These are phyloP conservation scores for Arabidopsis suecica DNA, from an alignment of 345 rosid genomes.

Conservation along the genomic window DNA sequence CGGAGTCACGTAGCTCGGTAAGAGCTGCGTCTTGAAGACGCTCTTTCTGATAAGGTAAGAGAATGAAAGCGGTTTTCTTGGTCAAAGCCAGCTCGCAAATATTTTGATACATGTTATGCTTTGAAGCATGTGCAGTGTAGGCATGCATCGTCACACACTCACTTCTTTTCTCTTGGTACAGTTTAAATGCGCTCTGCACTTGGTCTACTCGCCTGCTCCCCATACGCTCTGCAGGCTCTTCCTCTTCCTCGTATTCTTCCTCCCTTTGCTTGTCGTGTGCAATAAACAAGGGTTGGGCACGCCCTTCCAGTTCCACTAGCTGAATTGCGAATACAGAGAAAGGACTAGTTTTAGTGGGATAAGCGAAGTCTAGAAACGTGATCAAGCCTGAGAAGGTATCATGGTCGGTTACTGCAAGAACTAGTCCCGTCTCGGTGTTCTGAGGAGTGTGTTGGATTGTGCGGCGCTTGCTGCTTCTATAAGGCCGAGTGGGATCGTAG, in stretches of 20 bases:
- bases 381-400: slow-evolving; percentile 53
- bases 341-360: slow-evolving; percentile 54
- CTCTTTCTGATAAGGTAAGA: slow-evolving; percentile 62
- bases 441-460: slow-evolving; percentile 77
- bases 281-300: slow-evolving; percentile 57
- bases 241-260: slow-evolving; percentile 24
- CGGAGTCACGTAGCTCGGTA: slow-evolving; percentile 42
- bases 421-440: slow-evolving; percentile 47
- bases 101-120: slow-evolving; percentile 72
- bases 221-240: not conserved
- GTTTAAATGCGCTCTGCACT: slow-evolving; percentile 51
- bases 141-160: slow-evolving; percentile 48
- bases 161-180: slow-evolving; percentile 49
- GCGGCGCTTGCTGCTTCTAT: slow-evolving; percentile 67
- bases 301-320: slow-evolving; percentile 61
- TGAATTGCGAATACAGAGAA: slow-evolving; percentile 60
- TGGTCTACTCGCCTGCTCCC: slow-evolving; percentile 36
- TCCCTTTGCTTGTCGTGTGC: slow-evolving; percentile 48
- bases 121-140: slow-evolving; percentile 58
- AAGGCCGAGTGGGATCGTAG: slow-evolving; percentile 75
- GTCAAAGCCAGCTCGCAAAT: slow-evolving; percentile 67
- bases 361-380: slow-evolving; percentile 62
- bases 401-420: slow-evolving; percentile 57
- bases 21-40: slow-evolving; percentile 33
- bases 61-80: slow-evolving; percentile 58